These are phyloP conservation scores for Cercophora samala DNA, from an alignment of 495 filamentous ascomycete genomes.

Conservation along the genomic window DNA sequence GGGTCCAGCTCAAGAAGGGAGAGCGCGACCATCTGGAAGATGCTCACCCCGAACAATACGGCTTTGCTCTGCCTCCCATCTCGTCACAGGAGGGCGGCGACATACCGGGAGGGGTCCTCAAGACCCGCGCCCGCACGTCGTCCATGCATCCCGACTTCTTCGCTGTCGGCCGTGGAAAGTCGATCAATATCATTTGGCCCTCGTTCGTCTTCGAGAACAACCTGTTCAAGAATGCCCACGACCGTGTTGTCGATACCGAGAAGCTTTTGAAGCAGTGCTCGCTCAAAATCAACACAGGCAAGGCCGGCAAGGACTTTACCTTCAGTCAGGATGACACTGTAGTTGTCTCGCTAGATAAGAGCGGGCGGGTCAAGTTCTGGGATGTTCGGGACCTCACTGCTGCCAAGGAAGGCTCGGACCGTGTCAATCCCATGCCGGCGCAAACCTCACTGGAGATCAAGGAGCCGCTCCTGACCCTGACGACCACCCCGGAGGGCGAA, in stretches of 20 bases:
- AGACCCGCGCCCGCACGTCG: slow-evolving; percentile 89
- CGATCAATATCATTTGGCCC: slow-evolving; percentile 86
- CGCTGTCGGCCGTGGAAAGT: slow-evolving; percentile 91
- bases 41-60: slow-evolving; percentile 66
- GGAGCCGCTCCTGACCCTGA: slow-evolving; percentile 71
- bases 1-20: slow-evolving; percentile 69
- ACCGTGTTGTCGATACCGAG: slow-evolving; percentile 74
- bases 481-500: slow-evolving; percentile 71
- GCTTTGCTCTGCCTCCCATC: slow-evolving; percentile 78
- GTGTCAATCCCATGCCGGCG: slow-evolving; percentile 47
- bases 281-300: slow-evolving; percentile 90
- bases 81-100: slow-evolving; percentile 67
- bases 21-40: slow-evolving; percentile 71
- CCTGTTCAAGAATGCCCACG: slow-evolving; percentile 67
- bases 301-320: slow-evolving; percentile 95
- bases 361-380: slow-evolving; percentile 93
- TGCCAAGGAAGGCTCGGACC: slow-evolving; percentile 52
- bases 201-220: slow-evolving; percentile 65
- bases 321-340: slow-evolving; percentile 95
- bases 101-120: slow-evolving; percentile 81
- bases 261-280: slow-evolving; percentile 81
- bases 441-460: slow-evolving; percentile 66
- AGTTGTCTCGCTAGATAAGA: slow-evolving; percentile 94
- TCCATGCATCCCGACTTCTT: slow-evolving; percentile 87
- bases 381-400: slow-evolving; percentile 77